These are phyloP conservation scores for Candida chilensis DNA, from an alignment of 805 yeast species.

Conservation along the genomic window DNA sequence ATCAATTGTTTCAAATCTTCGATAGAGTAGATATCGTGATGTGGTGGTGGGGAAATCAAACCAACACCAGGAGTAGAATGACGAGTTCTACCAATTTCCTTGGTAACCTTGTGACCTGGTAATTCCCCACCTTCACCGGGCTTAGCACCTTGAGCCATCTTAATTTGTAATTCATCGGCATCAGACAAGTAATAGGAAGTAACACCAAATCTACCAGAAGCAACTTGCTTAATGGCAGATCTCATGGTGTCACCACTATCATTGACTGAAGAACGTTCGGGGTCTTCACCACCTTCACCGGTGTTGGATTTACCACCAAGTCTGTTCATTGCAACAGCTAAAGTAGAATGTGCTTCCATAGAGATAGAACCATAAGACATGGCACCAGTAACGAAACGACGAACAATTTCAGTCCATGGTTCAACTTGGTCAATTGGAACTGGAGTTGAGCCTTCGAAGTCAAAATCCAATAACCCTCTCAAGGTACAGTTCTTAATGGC, in stretches of 20 bases:
- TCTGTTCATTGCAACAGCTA: constrained; percentile 98
- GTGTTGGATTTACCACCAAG: constrained; percentile 96
- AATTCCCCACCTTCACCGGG: constrained; percentile 99
- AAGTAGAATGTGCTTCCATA: constrained; percentile 95
- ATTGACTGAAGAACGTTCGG: constrained; percentile 73
- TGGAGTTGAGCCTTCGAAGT: constrained; percentile 57
- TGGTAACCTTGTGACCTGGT: constrained; percentile 89
- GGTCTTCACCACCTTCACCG: constrained; percentile 99
- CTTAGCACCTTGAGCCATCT: constrained; percentile 99
- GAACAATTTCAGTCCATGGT: constrained; percentile 98
- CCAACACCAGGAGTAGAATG: constrained; percentile 97
- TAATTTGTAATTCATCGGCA: constrained; percentile 95
- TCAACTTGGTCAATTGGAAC: constrained; percentile 97
- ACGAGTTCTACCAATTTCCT: constrained; percentile 85
- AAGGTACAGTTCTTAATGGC: constrained; percentile 89
- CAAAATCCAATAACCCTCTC: constrained; percentile 90
- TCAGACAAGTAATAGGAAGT: constrained; percentile 91
- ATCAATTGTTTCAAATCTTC: constrained; percentile 96
- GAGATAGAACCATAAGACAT: constrained; percentile 99
- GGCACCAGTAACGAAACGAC: constrained; percentile 98
- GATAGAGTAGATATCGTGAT: constrained; percentile 95
- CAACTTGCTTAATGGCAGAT: constrained; percentile 97
- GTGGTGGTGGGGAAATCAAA: constrained; percentile 96
- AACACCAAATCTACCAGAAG: constrained; percentile 97
- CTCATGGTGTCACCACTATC: constrained; percentile 96